phyloP scores from a whole-genome alignment of 2,329 filamentous ascomycete species.

The Apiospora marii region DNA sequence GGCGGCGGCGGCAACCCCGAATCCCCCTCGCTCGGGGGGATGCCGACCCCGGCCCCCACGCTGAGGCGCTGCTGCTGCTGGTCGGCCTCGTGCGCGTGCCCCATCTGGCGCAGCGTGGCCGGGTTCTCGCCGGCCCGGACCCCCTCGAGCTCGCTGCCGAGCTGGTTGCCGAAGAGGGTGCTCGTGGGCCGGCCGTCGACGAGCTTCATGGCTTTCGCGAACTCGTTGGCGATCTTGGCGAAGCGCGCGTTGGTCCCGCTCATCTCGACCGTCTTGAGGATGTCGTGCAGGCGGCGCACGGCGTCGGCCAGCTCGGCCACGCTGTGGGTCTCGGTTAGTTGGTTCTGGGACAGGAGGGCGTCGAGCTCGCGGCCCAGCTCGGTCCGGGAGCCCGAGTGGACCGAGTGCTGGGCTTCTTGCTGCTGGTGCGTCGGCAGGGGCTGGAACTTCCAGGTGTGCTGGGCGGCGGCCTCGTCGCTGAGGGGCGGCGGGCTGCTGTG shows the following conservation, averaged over 20 bases:
- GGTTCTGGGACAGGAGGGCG: neutral
- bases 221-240: constrained; percentile 34
- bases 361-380: constrained; percentile 27
- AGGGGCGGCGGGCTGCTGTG: neutral
- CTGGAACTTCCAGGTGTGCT: constrained; percentile 22
- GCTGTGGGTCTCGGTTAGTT: constrained; percentile 31
- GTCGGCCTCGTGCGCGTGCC: neutral
- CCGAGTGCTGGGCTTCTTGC: neutral
- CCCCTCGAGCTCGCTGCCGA: constrained; percentile 24
- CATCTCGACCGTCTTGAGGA: constrained; percentile 36
- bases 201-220: constrained; percentile 34
- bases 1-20: neutral
- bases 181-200: constrained; percentile 29
- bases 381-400: constrained; percentile 23
- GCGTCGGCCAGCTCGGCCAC: constrained; percentile 31
- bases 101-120: constrained; percentile 3
- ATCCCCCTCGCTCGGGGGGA: neutral
- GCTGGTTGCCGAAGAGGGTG: constrained; percentile 25
- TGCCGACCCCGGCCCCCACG: neutral
- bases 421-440: constrained; percentile 27
- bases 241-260: constrained; percentile 38
- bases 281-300: constrained; percentile 32
- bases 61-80: neutral
- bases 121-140: constrained; percentile 16
- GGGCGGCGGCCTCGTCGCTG: neutral